A percentile compares a stretch with the other conserved stretches of the same genome.
These are phyloP conservation scores for Penicillium pulvis DNA, from an alignment of 495 filamentous ascomycete species.

Conservation along the genomic window DNA sequence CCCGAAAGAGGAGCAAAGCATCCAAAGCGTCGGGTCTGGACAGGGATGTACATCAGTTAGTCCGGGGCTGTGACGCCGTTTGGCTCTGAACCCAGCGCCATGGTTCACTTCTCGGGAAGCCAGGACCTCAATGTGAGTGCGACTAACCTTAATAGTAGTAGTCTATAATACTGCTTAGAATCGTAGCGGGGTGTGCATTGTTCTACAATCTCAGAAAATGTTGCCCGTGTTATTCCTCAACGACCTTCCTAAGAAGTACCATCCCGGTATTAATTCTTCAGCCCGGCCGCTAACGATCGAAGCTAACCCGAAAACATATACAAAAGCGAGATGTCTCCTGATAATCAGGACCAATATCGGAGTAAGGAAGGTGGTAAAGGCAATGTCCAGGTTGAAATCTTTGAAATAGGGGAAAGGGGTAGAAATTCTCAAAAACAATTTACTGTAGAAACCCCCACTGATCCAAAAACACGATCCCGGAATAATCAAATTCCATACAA, in stretches of 20 bases:
- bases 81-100: conserved; percentile 41
- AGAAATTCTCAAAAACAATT: not conserved
- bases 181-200: not conserved
- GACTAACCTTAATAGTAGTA: conserved; percentile 31
- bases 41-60: conserved; percentile 12
- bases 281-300: conserved; percentile 16
- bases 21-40: conserved; percentile 36
- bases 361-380: not conserved
- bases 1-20: conserved; percentile 19
- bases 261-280: not conserved
- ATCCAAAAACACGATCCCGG: no score
- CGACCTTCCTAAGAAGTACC: not conserved
- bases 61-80: conserved; percentile 21
- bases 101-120: conserved; percentile 45
- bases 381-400: no score
- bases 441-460: no score
- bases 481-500: no score
- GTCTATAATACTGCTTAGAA: not conserved
- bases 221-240: no score
- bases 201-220: not conserved
- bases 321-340: conserved; percentile 7
- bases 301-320: conserved; percentile 8
- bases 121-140: conserved; percentile 21
- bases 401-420: not conserved
- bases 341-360: conserved; percentile 7